These are phyloP conservation scores for Peribolospora kevripleyi DNA, from an alignment of 768 basidiomycete genomes.

Conservation along the genomic window DNA sequence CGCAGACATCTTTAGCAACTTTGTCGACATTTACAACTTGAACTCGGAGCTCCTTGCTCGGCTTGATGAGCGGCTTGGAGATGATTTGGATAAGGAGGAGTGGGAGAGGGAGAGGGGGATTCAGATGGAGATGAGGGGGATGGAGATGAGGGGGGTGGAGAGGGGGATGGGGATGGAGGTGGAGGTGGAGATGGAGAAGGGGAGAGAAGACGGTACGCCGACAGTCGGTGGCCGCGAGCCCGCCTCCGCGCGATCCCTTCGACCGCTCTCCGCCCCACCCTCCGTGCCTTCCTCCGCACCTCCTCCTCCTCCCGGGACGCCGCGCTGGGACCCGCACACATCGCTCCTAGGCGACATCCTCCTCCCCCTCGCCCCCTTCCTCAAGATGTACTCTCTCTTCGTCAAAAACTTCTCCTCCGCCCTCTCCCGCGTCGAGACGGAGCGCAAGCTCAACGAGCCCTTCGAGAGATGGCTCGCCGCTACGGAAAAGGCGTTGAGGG, in stretches of 20 bases:
- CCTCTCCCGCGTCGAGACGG: conserved; percentile 5
- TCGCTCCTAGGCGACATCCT: conserved; percentile 5
- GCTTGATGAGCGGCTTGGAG: conserved; percentile 7
- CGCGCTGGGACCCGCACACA: background rate
- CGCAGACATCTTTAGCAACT: conserved; percentile 12
- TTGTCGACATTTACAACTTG: conserved; percentile 11
- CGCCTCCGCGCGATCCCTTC: background rate
- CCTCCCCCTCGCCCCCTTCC: conserved; percentile 12
- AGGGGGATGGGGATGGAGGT: too few species aligned
- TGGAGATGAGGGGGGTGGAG: too few species aligned
- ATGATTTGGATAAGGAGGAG: background rate
- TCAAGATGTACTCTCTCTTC: conserved; percentile 14
- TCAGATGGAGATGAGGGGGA: too few species aligned
- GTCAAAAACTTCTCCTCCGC: conserved; percentile 10
- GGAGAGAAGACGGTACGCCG: background rate
- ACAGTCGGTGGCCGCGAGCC: background rate
- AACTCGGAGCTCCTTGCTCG: conserved; percentile 9
- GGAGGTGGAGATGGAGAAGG: too few species aligned
- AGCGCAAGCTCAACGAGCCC: conserved; percentile 2
- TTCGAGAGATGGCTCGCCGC: background rate
- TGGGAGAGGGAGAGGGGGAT: too few species aligned
- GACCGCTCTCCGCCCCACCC: background rate
- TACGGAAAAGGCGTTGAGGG: conserved; percentile 1
- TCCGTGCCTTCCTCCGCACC: background rate
- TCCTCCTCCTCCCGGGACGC: background rate